phyloP scores from a whole-genome alignment of 1,284 basidiomycete species.

The Xanthoconium separans region DNA sequence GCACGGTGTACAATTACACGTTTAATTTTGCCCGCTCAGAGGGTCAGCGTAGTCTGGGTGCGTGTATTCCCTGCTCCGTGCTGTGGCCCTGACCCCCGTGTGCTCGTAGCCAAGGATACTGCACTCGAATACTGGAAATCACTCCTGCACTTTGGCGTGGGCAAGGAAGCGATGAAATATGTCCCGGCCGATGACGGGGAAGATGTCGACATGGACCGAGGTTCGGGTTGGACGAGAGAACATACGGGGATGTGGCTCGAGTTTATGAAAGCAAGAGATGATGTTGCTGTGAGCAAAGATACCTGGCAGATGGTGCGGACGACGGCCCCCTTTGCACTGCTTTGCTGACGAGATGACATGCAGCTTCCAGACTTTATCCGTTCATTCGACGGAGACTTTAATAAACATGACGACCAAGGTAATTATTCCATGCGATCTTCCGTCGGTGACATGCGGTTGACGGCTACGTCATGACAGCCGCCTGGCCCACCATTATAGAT shows the following conservation, averaged over 20 bases:
- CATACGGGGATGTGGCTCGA: constrained; percentile 85
- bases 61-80: constrained; percentile 18
- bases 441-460: background rate
- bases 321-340: background rate
- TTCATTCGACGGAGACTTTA: constrained; percentile 78
- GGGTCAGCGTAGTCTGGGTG: constrained; percentile 73
- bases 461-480: constrained; percentile 46
- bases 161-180: constrained; percentile 66
- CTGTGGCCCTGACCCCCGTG: constrained; percentile 9
- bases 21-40: constrained; percentile 83
- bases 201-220: constrained; percentile 34
- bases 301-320: constrained; percentile 84
- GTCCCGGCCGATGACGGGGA: constrained; percentile 42
- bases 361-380: constrained; percentile 84
- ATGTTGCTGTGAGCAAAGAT: constrained; percentile 89
- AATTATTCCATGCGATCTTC: constrained; percentile 3
- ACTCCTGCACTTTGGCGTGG: constrained; percentile 77
- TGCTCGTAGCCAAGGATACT: constrained; percentile 53
- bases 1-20: constrained; percentile 84
- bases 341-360: constrained; percentile 2
- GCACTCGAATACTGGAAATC: constrained; percentile 86
- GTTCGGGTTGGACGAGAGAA: constrained; percentile 63
- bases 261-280: constrained; percentile 69
- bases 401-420: constrained; percentile 87
- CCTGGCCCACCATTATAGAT: constrained; percentile 89